phyloP scores from a whole-genome alignment of 1,139 yeast species.

The Hanseniaspora uvarum region DNA sequence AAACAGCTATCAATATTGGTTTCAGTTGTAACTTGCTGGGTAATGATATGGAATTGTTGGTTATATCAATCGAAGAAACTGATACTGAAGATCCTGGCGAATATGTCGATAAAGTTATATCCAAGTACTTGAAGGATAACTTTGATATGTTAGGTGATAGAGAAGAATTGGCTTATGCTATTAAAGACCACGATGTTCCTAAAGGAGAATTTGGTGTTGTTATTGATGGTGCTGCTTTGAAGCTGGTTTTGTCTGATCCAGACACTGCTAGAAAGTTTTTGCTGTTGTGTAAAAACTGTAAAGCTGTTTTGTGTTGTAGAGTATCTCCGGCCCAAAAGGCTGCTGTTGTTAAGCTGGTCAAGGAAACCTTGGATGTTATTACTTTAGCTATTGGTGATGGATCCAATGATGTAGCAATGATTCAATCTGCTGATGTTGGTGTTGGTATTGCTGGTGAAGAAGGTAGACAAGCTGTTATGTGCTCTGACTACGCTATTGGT shows the following conservation, averaged over 20 bases:
- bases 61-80: slow-evolving; percentile 41
- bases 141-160: slow-evolving; percentile 56
- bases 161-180: slow-evolving; percentile 51
- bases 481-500: slow-evolving; percentile 92
- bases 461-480: slow-evolving; percentile 97
- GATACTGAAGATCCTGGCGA: slow-evolving; percentile 23
- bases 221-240: slow-evolving; percentile 87
- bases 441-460: slow-evolving; percentile 98
- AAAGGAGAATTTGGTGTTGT: slow-evolving; percentile 68
- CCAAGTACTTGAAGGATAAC: slow-evolving; percentile 49
- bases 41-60: slow-evolving; percentile 75
- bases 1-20: slow-evolving; percentile 95
- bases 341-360: slow-evolving; percentile 82
- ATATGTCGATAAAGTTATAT: slow-evolving; percentile 48
- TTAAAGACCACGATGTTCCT: slow-evolving; percentile 67
- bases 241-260: slow-evolving; percentile 52
- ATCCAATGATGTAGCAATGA: slow-evolving; percentile 97
- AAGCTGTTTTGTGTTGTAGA: slow-evolving; percentile 87
- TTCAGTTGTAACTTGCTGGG: slow-evolving; percentile 86
- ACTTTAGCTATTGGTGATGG: slow-evolving; percentile 96
- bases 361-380: slow-evolving; percentile 69
- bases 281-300: slow-evolving; percentile 82
- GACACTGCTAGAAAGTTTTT: slow-evolving; percentile 59
- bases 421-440: slow-evolving; percentile 95
- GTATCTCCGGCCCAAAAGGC: slow-evolving; percentile 98